Evolutionary conservation across 441 rosid genomes (phyloP), one percentile per base, ranked within the genome.

Genomic region (Theobroma grandiflorum): DNA sequence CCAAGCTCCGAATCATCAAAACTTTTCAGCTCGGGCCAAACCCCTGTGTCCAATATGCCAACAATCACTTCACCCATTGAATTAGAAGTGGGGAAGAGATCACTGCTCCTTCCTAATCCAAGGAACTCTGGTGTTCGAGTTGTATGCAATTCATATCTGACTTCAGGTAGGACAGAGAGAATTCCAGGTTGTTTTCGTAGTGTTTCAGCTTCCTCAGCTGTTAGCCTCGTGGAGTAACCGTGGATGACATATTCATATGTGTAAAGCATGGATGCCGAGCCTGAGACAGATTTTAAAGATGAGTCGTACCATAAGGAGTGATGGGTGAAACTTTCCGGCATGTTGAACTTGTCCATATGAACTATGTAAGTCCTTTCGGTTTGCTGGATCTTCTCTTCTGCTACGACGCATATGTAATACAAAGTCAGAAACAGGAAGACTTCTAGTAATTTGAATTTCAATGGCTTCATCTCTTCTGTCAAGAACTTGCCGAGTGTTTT

Each of bases 301-400:
- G 89, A 82, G 45, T 75, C 83, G 52, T 87, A 91, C 91, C 94
- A 91, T 15, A 88, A 82, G 38, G 77, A 59, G 74, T 87, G 94
- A 67, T 87, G 88, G 43, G 62, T 58, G 81, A 83, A 89, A 64
- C 78, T 81, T 11, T 37, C 77, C 50, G 91, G 91, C 92, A 91
- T 89, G 77, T 64, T 74, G 82, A 86, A 62, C 80, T 84, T 86
- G 83, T 89, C 94, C 91, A 87, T 82, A 80, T 88, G 92, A 74
- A 91, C 72, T 77, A 89, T 89, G 73, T 85, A 91, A 61, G 94
- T 89, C 77, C 72, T 81, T 82, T 66, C 85, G 22, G 66, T 47
- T 52, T 69, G 78, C 71, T 62, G 72, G 59, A 40, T 79, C 78
- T 58, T 81, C 57, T 64, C 83, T 61, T 85, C 85, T 72, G 86